Evolutionary conservation across 768 basidiomycete genomes (phyloP), one percentile per base, ranked within the genome.

Genomic region (Neoboletus magnificus): DNA sequence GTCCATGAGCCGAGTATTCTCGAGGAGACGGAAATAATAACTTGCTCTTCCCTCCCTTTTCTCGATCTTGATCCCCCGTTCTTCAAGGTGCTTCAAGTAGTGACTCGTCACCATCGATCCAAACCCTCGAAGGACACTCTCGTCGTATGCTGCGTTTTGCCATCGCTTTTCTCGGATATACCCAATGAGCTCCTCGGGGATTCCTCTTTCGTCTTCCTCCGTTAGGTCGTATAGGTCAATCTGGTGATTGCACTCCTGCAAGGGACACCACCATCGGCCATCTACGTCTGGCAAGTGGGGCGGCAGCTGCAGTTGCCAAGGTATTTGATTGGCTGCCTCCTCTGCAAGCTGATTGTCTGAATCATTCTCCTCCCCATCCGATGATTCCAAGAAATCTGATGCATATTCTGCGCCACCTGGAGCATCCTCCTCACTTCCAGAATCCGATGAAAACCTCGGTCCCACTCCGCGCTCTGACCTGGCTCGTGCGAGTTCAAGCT

Each of bases 361-460:
- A 41, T 77, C 76, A 2, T 77, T 68, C n/a, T 69, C 74, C 7
- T 76, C 71, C 13, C 69, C 71, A 22, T 79, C 77, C 5, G 82
- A 82, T 8, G 67, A 62, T n/a, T 79, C 77, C 12, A 80, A 81
- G 63, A 85, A 86, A 61, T 86, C 84, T 0, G 80, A 75, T 62
- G 81, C 82, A 58, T 85, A 85, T 12, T 39, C 62, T 64, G 72
- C 45, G 62, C 47, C 50, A 15, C 46, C 50, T n/a, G 37, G 51
- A 23, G 37, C 36, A 13, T 45, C 59, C 23, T 18, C 55, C 1
- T 72, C 71, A 13, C 63, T 62, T 2, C 27, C 66, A 33, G 72
- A 65, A 15, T 33, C 57, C 2, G 68, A 67, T 10, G 59, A 60
- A 36, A 50, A 25, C 13, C 8, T 50, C 12, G 11, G 6, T 15